Percentiles rank a stretch among this genome's conserved stretches.
These are phyloP conservation scores for Sphagnum fallax DNA, from an alignment of 228 moss, liverwort and hornwort genomes.

Conservation along the genomic window DNA sequence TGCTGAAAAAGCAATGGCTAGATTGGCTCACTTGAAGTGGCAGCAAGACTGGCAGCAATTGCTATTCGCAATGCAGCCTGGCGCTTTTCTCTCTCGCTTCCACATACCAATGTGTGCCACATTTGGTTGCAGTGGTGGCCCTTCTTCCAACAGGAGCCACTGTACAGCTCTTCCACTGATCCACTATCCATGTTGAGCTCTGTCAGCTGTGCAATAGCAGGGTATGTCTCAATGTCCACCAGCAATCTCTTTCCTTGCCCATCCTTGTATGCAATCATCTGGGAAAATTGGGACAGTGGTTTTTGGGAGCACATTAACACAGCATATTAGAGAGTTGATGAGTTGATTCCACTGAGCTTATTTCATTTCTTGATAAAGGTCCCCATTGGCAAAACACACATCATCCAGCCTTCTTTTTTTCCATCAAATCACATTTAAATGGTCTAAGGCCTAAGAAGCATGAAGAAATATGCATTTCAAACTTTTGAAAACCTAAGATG, in stretches of 20 bases:
- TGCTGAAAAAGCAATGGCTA: too few species aligned
- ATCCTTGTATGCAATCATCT: slow-evolving; percentile 74
- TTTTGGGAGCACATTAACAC: background rate
- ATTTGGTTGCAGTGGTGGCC: slow-evolving; percentile 26
- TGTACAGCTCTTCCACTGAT: slow-evolving; percentile 60
- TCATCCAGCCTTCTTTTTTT: background rate
- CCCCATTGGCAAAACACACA: background rate
- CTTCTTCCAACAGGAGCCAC: background rate
- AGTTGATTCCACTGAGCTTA: background rate
- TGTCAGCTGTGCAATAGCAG: slow-evolving; percentile 23
- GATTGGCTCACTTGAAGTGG: too few species aligned
- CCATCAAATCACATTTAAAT: too few species aligned
- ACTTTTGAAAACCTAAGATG: too few species aligned
- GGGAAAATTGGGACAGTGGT: background rate
- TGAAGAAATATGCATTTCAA: too few species aligned
- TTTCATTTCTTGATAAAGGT: too few species aligned
- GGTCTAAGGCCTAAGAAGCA: too few species aligned
- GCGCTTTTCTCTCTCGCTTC: slow-evolving; percentile 22
- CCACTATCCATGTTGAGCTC: slow-evolving; percentile 34
- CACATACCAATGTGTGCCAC: slow-evolving; percentile 37
- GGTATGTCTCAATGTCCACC: slow-evolving; percentile 45
- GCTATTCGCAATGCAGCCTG: slow-evolving; percentile 25
- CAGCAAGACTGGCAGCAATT: slow-evolving; percentile 8
- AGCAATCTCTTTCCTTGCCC: slow-evolving; percentile 56
- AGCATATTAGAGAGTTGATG: background rate